These are phyloP conservation scores for Tricholoma sp. DNA, from an alignment of 768 basidiomycete species.

Conservation along the genomic window DNA sequence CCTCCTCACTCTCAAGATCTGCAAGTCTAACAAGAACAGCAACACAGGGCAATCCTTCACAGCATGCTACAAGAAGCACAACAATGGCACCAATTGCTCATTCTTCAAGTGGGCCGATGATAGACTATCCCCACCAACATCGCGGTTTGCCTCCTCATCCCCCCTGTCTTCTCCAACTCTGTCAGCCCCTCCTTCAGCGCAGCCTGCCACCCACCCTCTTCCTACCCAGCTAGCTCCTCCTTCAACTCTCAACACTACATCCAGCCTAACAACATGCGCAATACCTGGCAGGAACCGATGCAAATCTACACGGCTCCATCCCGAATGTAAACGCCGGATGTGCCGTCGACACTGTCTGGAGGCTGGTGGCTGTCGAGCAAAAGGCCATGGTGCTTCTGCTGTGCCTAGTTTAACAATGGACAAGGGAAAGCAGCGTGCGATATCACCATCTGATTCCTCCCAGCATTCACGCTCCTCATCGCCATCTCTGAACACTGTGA, in stretches of 20 bases:
- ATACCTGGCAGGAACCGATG: too few relatives aligned
- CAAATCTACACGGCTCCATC: too few relatives aligned
- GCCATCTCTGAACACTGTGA: too few relatives aligned
- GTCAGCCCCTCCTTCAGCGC: too few relatives aligned
- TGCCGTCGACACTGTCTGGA: background rate
- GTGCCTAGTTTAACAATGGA: background rate
- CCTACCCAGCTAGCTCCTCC: background rate
- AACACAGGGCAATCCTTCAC: background rate
- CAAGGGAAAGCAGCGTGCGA: background rate
- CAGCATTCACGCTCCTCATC: background rate
- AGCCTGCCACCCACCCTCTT: too few relatives aligned
- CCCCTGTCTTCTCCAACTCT: background rate
- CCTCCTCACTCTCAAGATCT: background rate
- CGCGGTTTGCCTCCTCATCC: background rate
- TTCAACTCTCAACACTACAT: background rate
- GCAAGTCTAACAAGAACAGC: background rate
- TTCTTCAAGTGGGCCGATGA: too few relatives aligned
- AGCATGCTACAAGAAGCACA: background rate
- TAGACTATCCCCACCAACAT: background rate
- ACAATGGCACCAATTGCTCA: too few relatives aligned
- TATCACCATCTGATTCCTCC: background rate
- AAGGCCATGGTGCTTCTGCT: background rate
- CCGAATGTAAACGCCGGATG: too few relatives aligned
- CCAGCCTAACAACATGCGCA: too few relatives aligned
- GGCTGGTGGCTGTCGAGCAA: background rate